These are phyloP conservation scores for Abortiporus biennis DNA, from an alignment of 1,284 basidiomycete genomes.

Conservation along the genomic window DNA sequence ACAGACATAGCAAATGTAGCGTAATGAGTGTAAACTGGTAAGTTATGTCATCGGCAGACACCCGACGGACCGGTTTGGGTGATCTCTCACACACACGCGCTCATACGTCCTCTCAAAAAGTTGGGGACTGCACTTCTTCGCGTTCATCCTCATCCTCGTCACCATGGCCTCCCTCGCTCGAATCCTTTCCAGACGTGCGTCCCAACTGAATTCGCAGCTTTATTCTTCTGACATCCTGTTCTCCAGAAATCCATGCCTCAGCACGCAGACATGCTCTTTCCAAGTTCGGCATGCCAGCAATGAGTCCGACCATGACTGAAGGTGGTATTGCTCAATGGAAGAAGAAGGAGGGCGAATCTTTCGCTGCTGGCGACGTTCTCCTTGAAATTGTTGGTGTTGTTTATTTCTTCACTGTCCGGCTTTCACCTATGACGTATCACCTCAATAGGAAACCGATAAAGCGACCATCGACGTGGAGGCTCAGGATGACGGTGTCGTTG, in stretches of 20 bases:
- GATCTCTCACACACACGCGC: conserved; percentile 30
- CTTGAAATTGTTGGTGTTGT: conserved; percentile 77
- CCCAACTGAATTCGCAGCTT: neutral
- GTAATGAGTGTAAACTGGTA: too few relatives aligned
- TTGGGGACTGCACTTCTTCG: conserved; percentile 14
- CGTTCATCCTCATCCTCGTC: conserved; percentile 13
- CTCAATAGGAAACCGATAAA: conserved; percentile 92
- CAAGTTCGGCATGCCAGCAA: conserved; percentile 96
- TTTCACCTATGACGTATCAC: conserved; percentile 5
- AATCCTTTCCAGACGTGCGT: conserved; percentile 62
- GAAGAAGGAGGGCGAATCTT: conserved; percentile 92
- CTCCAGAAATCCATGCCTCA: conserved; percentile 76
- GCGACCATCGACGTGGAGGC: conserved; percentile 99
- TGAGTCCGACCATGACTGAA: conserved; percentile 99
- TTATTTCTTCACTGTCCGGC: neutral
- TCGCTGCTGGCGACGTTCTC: conserved; percentile 86
- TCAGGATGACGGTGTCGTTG: conserved; percentile 93
- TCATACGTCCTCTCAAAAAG: conserved; percentile 13
- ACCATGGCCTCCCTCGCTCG: conserved; percentile 61
- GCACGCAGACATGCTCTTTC: conserved; percentile 73
- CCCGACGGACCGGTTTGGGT: too few relatives aligned
- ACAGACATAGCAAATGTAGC: conserved; percentile 32
- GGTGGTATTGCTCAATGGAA: conserved; percentile 98
- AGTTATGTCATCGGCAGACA: too few relatives aligned
- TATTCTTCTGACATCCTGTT: conserved; percentile 6